A percentile compares a stretch with the other conserved stretches of the same genome.
phyloP scores from a whole-genome alignment of 2,329 filamentous ascomycete species.

The Fusarium mangiferae region DNA sequence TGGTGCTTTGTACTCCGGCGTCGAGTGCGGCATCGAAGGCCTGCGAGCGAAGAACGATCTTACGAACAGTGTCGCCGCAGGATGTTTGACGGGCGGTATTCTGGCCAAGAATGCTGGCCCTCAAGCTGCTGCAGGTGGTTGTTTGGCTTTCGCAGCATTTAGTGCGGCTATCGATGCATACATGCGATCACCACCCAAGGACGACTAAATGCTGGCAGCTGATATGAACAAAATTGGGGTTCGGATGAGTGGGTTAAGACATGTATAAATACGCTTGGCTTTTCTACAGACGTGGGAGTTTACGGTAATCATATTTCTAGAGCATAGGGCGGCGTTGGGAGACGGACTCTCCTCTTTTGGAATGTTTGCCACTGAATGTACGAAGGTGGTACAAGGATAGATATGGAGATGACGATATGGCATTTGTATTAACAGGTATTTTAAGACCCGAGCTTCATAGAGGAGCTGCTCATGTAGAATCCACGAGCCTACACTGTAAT shows the following conservation, averaged over 20 bases:
- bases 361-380: constrained; percentile 27
- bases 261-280: constrained; percentile 30
- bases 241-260: constrained; percentile 21
- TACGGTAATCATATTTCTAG: constrained; percentile 42
- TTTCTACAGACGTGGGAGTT: constrained; percentile 42
- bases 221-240: background rate
- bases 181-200: constrained; percentile 82
- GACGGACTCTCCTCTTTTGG: constrained; percentile 44
- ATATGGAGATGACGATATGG: constrained; percentile 8
- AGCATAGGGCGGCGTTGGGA: constrained; percentile 50
- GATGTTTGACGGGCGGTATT: constrained; percentile 90
- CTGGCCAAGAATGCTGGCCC: constrained; percentile 88
- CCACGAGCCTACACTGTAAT: constrained; percentile 20
- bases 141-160: constrained; percentile 93
- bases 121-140: constrained; percentile 87
- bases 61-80: constrained; percentile 85
- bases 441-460: constrained; percentile 34
- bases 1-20: constrained; percentile 88
- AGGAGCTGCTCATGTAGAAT: constrained; percentile 29
- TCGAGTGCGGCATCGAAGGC: constrained; percentile 96
- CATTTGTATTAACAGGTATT: constrained; percentile 36
- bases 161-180: constrained; percentile 91
- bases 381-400: constrained; percentile 9
- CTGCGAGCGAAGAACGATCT: constrained; percentile 94
- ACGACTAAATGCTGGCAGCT: constrained; percentile 55